Evolutionary conservation across 2,329 filamentous ascomycete species (phyloP).

Genomic region (Orbilia javanica): DNA sequence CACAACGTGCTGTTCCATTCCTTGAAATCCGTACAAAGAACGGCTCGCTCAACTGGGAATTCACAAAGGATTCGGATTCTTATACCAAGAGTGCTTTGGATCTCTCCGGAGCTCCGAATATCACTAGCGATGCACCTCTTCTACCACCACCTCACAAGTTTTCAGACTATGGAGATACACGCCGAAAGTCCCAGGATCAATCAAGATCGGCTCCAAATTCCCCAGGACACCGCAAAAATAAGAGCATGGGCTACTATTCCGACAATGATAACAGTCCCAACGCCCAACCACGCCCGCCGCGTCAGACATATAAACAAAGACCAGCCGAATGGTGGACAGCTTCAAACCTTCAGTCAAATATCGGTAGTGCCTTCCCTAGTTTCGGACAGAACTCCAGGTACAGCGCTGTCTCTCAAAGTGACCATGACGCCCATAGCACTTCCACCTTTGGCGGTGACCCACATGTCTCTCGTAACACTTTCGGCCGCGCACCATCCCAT

Average conservation of each 20-base stretch:
- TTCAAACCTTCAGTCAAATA: slow-evolving; percentile 14
- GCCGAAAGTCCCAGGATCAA: slow-evolving; percentile 28
- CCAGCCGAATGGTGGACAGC: slow-evolving; percentile 50
- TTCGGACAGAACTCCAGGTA: slow-evolving; percentile 33
- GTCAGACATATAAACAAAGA: slow-evolving; percentile 49
- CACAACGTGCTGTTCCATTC: slow-evolving; percentile 44
- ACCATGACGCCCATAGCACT: slow-evolving; percentile 7
- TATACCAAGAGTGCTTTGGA: slow-evolving; percentile 44
- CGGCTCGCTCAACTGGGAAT: slow-evolving; percentile 55
- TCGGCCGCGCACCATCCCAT: slow-evolving; percentile 39
- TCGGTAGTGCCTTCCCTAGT: slow-evolving; percentile 16
- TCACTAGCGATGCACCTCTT: slow-evolving; percentile 22
- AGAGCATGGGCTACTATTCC: slow-evolving; percentile 38
- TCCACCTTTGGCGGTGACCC: slow-evolving; percentile 34
- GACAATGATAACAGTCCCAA: slow-evolving; percentile 22
- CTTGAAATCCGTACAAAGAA: slow-evolving; percentile 54
- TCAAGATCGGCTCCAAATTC: slow-evolving; percentile 49
- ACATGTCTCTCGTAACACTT: slow-evolving; percentile 46
- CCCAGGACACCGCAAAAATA: slow-evolving; percentile 27
- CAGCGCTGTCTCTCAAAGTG: slow-evolving; percentile 45
- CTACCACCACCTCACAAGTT: slow-evolving; percentile 51
- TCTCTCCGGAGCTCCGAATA: slow-evolving; percentile 29
- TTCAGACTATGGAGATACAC: slow-evolving; percentile 19
- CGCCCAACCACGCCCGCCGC: slow-evolving; percentile 31
- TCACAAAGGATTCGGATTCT: slow-evolving; percentile 34